phyloP scores from a whole-genome alignment of 225 moss, liverwort and hornwort species.

The Climacium dendroides region DNA sequence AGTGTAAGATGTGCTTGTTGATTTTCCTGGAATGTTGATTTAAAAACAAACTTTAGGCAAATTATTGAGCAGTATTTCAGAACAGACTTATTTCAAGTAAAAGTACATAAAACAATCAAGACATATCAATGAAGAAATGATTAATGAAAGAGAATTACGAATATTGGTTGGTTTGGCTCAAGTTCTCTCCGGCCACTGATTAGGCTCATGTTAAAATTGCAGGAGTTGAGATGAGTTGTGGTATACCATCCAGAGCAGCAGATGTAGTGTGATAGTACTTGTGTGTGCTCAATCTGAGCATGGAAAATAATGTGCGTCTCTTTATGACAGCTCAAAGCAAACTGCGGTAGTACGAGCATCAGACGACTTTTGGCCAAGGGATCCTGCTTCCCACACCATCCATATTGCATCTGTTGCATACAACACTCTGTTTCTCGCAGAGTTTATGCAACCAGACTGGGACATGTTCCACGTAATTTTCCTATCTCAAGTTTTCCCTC shows the following conservation, averaged over 20 bases:
- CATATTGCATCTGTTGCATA: conserved; percentile 95
- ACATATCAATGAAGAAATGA: not conserved
- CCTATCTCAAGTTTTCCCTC: not conserved
- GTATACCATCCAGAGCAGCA: not conserved
- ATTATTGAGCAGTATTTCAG: not conserved
- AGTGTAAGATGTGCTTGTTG: not conserved
- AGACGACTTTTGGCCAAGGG: conserved; percentile 94
- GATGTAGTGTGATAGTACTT: not conserved
- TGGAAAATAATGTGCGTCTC: not conserved
- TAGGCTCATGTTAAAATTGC: not conserved
- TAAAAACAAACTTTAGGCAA: not conserved
- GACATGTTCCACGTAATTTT: conserved; percentile 90
- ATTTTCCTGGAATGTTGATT: not conserved
- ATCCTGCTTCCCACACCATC: conserved; percentile 95
- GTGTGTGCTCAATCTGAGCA: not conserved
- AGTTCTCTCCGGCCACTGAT: not conserved
- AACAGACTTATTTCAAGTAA: not conserved
- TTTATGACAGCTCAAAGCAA: conserved; percentile 63
- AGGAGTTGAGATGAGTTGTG: not conserved
- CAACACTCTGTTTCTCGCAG: conserved; percentile 83
- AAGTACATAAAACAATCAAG: not conserved
- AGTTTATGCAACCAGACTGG: conserved; percentile 99
- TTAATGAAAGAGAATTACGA: not conserved
- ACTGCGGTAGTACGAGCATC: conserved; percentile 89
- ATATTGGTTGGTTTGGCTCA: not conserved